Base-by-base conservation (phyloP, 1,284 basidiomycete genomes). In the Schizopora paradoxa region DNA sequence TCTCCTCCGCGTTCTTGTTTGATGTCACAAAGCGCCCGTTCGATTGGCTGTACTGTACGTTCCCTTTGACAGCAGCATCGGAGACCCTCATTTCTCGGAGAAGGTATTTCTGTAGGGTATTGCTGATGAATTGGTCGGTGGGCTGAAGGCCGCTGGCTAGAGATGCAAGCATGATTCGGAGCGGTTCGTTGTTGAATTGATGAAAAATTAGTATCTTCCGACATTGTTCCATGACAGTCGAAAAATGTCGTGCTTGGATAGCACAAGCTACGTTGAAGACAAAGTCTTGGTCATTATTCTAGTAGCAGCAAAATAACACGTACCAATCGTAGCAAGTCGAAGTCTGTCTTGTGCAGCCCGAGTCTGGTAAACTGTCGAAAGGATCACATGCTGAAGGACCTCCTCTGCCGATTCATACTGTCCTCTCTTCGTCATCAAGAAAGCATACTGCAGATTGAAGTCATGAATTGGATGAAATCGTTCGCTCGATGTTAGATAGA, bases 111-210 rank as follows among this genome's bases (percentile, higher is more conserved):
- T 91, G 87, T 3, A 93, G 66, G 0, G 82, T 82, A 0, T 80
- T 74, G 2, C 76, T 76, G 50, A 88, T 82, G 62, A 91, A 91
- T 0, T 82, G 77, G 51, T 87, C 81, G 0, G 81, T 79, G 4
- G 83, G 72, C 22, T 71, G 71, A 6, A 83, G 57, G 0, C 87
- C 85, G 43, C 81, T 81, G 0, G 81, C 77, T 3, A 94, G 71
- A 0, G 76, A 75, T 0, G 82, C 81, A 3, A 85, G 61, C 21
- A 93, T 72, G 29, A 95, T 70, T 3, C 90, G 79, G 16, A 86
- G 63, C 0, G 88, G 82, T 51, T 91, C 90, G 57, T 86, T 91
- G 64, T 86, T 86, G 68, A 84, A 90, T 57, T 85, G 88, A 59
- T 82, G 71, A 1, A 64, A 65, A 14, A 73, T 78, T 49, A 87